phyloP scores from a whole-genome alignment of 2,329 filamentous ascomycete species.

The Beauveria caledonica region DNA sequence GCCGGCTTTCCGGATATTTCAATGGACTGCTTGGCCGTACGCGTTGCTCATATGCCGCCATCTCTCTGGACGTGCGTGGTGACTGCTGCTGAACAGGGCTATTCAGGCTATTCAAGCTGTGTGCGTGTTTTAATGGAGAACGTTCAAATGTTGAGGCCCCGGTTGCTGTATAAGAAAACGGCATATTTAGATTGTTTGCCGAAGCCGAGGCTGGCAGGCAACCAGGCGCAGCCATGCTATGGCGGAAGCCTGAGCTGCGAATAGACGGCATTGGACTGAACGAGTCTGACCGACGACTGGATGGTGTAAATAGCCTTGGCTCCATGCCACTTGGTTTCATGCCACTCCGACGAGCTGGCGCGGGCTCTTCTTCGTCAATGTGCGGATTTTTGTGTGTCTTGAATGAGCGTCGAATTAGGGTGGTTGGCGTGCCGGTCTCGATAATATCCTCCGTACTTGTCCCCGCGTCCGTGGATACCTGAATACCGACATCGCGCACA shows the following conservation, averaged over 20 bases:
- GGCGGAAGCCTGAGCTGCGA: conserved; percentile 23
- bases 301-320: conserved; percentile 37
- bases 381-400: conserved; percentile 75
- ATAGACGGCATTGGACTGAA: conserved; percentile 23
- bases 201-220: conserved; percentile 23
- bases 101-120: conserved; percentile 52
- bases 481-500: conserved; percentile 70
- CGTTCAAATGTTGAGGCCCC: conserved; percentile 73
- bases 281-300: conserved; percentile 26
- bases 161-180: conserved; percentile 16
- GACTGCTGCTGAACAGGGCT: conserved; percentile 29
- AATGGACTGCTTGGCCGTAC: conserved; percentile 32
- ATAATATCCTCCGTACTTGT: conserved; percentile 36
- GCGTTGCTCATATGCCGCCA: conserved; percentile 50
- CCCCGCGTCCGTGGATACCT: conserved; percentile 51
- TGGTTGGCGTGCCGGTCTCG: conserved; percentile 44
- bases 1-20: conserved; percentile 27
- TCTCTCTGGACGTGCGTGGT: conserved; percentile 52
- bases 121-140: conserved; percentile 74
- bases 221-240: conserved; percentile 26
- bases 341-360: conserved; percentile 27
- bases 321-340: conserved; percentile 32
- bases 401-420: conserved; percentile 66
- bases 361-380: conserved; percentile 54
- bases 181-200: conserved; percentile 11